Conservation (phyloP, 78 protist species). For the Dictyostelium brefeldianum region DNA sequence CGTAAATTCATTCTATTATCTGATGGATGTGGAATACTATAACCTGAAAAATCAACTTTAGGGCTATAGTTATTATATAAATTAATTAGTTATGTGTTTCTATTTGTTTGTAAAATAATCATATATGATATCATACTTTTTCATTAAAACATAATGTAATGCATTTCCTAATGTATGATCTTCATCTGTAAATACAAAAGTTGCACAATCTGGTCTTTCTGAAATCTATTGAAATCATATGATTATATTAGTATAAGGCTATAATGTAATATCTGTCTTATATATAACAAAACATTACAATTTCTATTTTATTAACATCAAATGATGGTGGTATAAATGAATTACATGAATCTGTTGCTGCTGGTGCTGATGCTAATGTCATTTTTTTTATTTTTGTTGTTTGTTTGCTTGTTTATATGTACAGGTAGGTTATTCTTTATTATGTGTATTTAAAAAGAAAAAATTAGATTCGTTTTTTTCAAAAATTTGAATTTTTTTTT, state of each 20-base stretch:
- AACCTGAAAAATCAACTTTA: slow-evolving; percentile 82
- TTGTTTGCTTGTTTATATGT: not conserved
- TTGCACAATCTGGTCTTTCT: slow-evolving; percentile 81
- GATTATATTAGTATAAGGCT: not conserved
- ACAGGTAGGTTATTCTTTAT: not conserved
- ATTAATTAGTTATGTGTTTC: not conserved
- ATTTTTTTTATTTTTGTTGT: not conserved
- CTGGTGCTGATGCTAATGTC: slow-evolving; percentile 24
- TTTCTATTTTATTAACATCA: slow-evolving; percentile 48
- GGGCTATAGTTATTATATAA: slow-evolving; percentile 25
- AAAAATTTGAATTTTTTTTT: too few species aligned
- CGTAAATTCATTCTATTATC: slow-evolving; percentile 80
- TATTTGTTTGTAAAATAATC: not conserved
- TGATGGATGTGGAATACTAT: slow-evolving; percentile 87
- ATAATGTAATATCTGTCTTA: not conserved
- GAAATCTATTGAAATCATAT: slow-evolving; percentile 30
- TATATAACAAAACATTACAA: not conserved
- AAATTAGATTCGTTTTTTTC: not conserved
- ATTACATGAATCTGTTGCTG: slow-evolving; percentile 26
- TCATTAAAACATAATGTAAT: slow-evolving; percentile 81
- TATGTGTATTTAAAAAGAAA: not conserved
- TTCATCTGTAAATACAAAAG: slow-evolving; percentile 78
- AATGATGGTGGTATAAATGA: slow-evolving; percentile 42
- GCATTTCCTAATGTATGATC: slow-evolving; percentile 84
- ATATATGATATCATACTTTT: slow-evolving; percentile 26